Conservation (phyloP, 192 early-diverging fungal species). For the Coemansia sp. region DNA sequence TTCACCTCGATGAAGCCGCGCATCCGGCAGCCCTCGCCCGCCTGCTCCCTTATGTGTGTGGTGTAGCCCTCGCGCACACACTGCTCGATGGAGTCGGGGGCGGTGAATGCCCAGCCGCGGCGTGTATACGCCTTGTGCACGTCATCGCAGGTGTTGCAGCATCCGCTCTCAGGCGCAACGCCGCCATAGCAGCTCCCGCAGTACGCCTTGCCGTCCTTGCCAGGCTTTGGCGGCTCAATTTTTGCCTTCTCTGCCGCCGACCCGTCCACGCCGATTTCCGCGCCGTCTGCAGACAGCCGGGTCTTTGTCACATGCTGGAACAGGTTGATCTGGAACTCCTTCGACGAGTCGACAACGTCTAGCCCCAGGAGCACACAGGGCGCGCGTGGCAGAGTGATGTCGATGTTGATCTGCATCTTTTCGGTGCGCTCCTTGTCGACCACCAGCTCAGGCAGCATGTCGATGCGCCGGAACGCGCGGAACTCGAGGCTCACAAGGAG, state of each 20-base stretch:
- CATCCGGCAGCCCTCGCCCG: slow-evolving; percentile 89
- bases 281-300: slow-evolving; percentile 69
- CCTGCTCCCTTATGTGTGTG: slow-evolving; percentile 73
- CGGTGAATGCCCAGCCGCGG: slow-evolving; percentile 81
- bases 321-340: slow-evolving; percentile 82
- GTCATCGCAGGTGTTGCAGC: slow-evolving; percentile 95
- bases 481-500: slow-evolving; percentile 84
- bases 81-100: slow-evolving; percentile 83
- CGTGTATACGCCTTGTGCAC: slow-evolving; percentile 83
- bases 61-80: slow-evolving; percentile 85
- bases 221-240: slow-evolving; percentile 14
- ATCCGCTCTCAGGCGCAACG: slow-evolving; percentile 64
- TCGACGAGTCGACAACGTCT: slow-evolving; percentile 94
- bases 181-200: slow-evolving; percentile 94
- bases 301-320: slow-evolving; percentile 81
- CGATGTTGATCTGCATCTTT: slow-evolving; percentile 85
- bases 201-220: slow-evolving; percentile 51
- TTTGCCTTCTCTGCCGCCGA: slow-evolving; percentile 2
- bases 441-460: slow-evolving; percentile 71
- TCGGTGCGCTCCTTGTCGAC: slow-evolving; percentile 87
- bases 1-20: slow-evolving; percentile 81
- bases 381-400: slow-evolving; percentile 89
- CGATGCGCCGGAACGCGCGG: slow-evolving; percentile 71
- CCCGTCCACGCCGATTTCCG: slow-evolving; percentile 48
- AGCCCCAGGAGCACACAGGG: slow-evolving; percentile 92